These are phyloP conservation scores for Aspergillus caelatus DNA, from an alignment of 2,329 filamentous ascomycete species.

Conservation along the genomic window DNA sequence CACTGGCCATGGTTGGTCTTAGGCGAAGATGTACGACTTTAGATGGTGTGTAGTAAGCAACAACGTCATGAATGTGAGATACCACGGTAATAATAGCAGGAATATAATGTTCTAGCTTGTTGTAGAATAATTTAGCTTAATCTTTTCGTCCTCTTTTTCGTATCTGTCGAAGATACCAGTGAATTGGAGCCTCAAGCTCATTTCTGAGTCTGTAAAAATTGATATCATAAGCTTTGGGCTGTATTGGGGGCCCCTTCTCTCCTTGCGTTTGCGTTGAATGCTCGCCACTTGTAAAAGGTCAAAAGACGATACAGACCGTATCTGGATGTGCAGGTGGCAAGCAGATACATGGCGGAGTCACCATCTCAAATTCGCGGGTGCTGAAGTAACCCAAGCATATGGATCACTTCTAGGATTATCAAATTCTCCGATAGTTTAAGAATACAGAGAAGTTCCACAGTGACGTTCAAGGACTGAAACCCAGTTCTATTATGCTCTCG, in stretches of 20 bases:
- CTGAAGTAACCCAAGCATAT: neutral
- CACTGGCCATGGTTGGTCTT: neutral
- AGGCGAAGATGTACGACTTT: neutral
- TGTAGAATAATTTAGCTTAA: too few species aligned
- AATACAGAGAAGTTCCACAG: neutral
- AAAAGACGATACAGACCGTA: neutral
- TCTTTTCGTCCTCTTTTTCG: neutral
- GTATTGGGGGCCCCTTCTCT: too few species aligned
- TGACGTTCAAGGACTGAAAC: neutral
- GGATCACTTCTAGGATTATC: neutral
- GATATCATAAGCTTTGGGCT: neutral
- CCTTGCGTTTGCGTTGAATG: neutral
- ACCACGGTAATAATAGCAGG: neutral
- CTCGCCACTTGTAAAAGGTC: neutral
- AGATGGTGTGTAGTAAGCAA: neutral
- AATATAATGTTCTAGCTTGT: too few species aligned
- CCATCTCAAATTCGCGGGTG: neutral
- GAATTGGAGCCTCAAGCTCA: neutral
- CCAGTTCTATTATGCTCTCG: neutral
- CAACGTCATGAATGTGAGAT: neutral
- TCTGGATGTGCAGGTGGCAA: neutral
- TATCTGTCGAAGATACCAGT: neutral
- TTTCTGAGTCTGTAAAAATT: neutral
- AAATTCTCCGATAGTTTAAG: neutral
- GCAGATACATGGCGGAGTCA: neutral